These are phyloP conservation scores for Solanum gracilifrons DNA, from an alignment of 257 asterid species.

Conservation along the genomic window DNA sequence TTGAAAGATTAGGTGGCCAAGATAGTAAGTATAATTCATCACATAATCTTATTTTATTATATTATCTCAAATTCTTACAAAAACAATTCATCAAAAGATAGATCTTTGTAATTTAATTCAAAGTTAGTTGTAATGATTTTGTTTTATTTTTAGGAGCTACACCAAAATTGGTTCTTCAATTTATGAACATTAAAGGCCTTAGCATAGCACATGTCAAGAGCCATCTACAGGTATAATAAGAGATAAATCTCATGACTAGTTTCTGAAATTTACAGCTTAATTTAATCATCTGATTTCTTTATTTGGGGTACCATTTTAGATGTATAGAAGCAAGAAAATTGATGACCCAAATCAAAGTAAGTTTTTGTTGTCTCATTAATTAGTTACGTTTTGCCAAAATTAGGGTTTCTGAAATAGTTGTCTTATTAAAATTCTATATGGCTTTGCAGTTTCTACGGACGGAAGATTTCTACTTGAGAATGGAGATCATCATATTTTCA, in stretches of 20 bases:
- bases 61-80: not conserved
- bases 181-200: constrained; percentile 87
- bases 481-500: constrained; percentile 65
- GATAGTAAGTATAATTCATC: constrained; percentile 43
- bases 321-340: constrained; percentile 92
- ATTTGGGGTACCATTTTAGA: constrained; percentile 20
- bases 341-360: constrained; percentile 92
- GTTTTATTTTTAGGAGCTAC: constrained; percentile 62
- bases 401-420: constrained; percentile 17
- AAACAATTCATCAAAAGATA: not conserved
- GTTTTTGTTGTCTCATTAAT: not conserved
- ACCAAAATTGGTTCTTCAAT: constrained; percentile 88
- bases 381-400: not conserved
- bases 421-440: not conserved
- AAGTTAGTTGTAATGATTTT: not conserved
- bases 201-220: constrained; percentile 98
- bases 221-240: constrained; percentile 70
- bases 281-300: not conserved
- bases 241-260: not conserved
- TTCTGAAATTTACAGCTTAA: not conserved
- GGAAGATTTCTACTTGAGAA: constrained; percentile 56
- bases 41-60: not conserved
- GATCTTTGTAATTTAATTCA: not conserved
- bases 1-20: constrained; percentile 85
- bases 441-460: constrained; percentile 23